These are phyloP conservation scores for Fusarium caatingaense DNA, from an alignment of 2,329 filamentous ascomycete species.

Conservation along the genomic window DNA sequence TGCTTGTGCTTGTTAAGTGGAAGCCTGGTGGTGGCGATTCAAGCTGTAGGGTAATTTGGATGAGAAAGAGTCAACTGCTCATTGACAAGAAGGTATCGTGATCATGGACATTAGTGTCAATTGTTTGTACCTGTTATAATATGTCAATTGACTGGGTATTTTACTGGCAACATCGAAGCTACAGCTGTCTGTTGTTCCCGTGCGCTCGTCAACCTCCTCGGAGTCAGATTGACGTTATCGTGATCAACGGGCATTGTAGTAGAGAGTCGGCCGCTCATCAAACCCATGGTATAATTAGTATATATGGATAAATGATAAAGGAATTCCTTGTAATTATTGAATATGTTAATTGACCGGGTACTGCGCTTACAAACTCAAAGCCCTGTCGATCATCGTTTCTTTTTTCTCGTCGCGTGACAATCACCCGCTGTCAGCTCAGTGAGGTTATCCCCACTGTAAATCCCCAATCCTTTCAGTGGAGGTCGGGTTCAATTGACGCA, in stretches of 20 bases:
- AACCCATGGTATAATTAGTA: no score
- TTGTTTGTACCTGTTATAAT: neutral
- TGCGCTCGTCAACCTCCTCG: no score
- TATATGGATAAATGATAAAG: no score
- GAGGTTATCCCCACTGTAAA: neutral
- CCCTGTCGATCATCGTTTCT: neutral
- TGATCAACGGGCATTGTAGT: no score
- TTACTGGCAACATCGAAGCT: neutral
- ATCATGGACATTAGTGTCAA: no score
- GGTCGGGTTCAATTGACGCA: neutral
- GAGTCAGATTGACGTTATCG: no score
- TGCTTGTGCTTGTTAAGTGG: neutral
- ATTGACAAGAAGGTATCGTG: no score
- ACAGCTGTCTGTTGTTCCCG: neutral
- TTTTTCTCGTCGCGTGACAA: neutral
- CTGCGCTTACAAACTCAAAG: neutral
- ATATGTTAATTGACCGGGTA: neutral
- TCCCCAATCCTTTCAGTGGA: no score
- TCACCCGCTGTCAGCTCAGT: neutral
- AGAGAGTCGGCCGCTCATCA: no score
- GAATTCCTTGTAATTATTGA: neutral
- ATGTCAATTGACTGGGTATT: rapidly evolving
- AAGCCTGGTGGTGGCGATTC: neutral
- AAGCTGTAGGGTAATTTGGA: neutral
- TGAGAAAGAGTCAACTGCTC: neutral